Percentiles rank a stretch among this genome's conserved stretches.
These are phyloP conservation scores for Noccaea bulbosa DNA, from an alignment of 345 rosid genomes.

Conservation along the genomic window DNA sequence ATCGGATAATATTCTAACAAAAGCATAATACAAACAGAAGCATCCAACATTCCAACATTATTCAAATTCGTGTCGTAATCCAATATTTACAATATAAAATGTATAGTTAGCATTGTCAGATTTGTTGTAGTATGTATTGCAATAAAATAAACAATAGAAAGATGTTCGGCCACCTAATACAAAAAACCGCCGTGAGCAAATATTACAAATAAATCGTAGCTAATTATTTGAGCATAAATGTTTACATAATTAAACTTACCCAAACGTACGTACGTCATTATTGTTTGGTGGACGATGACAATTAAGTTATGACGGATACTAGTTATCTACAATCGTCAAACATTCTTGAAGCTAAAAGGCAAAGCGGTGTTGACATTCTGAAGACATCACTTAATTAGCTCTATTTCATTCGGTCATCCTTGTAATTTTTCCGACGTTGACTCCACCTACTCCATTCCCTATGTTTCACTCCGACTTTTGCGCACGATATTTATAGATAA, in stretches of 20 bases:
- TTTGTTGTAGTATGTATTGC: conserved; percentile 17
- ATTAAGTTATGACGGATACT: background rate
- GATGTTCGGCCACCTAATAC: conserved; percentile 44
- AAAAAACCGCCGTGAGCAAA: conserved; percentile 14
- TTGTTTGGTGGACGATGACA: background rate
- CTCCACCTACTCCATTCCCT: conserved; percentile 32
- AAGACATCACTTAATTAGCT: conserved; percentile 22
- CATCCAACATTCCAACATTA: conserved; percentile 45
- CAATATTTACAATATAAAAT: conserved; percentile 26
- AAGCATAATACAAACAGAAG: conserved; percentile 48
- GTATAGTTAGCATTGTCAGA: conserved; percentile 1
- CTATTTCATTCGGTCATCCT: conserved; percentile 36
- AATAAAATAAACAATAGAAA: conserved; percentile 8
- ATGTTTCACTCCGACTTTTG: conserved; percentile 33
- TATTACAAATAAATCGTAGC: background rate
- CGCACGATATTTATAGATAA: conserved; percentile 4
- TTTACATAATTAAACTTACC: conserved; percentile 1
- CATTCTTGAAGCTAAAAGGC: conserved; percentile 21
- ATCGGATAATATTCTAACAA: conserved; percentile 45
- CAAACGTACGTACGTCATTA: background rate
- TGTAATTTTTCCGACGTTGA: conserved; percentile 30
- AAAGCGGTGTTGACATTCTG: conserved; percentile 33
- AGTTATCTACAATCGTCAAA: conserved; percentile 1
- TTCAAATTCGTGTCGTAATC: conserved; percentile 38
- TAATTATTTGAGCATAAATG: conserved; percentile 3